phyloP scores from a whole-genome alignment of 164 flowering plant species.

The Vitis riparia region DNA sequence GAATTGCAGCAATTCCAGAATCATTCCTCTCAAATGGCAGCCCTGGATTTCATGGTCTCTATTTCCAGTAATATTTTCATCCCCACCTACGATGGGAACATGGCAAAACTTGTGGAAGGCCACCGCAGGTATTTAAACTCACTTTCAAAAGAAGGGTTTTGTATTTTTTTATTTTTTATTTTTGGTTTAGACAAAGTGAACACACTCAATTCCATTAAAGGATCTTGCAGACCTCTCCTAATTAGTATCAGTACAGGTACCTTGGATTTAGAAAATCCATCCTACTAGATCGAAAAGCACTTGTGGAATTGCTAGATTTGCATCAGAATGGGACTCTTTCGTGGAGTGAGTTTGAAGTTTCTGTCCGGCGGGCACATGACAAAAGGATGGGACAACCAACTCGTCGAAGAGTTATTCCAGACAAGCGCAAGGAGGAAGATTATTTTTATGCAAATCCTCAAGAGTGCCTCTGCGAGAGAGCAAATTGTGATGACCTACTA shows the following conservation, averaged over 20 bases:
- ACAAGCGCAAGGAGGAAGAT: constrained; percentile 96
- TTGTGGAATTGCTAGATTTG: constrained; percentile 76
- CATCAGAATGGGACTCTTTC: constrained; percentile 70
- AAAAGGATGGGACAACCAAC: constrained; percentile 67
- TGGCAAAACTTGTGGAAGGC: constrained; percentile 98
- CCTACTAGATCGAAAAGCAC: constrained; percentile 58
- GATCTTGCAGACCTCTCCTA: background rate
- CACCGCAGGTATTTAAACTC: constrained; percentile 73
- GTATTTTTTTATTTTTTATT: no score
- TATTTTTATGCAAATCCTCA: constrained; percentile 95
- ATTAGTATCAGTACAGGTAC: constrained; percentile 53
- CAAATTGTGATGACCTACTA: constrained; percentile 40
- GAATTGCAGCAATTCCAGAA: constrained; percentile 77
- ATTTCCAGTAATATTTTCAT: constrained; percentile 77
- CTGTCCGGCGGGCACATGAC: constrained; percentile 57
- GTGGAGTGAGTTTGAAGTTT: constrained; percentile 64
- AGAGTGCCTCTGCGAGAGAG: constrained; percentile 74
- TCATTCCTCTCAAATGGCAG: constrained; percentile 99
- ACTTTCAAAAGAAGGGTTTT: background rate
- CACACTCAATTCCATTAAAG: background rate
- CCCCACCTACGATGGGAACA: constrained; percentile 97
- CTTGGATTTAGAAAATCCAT: constrained; percentile 76
- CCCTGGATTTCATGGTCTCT: constrained; percentile 90
- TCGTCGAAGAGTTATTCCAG: constrained; percentile 51
- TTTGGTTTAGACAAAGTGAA: background rate